Conservation (phyloP, 2,329 filamentous ascomycete genomes). For the Anthostomella pinea region DNA sequence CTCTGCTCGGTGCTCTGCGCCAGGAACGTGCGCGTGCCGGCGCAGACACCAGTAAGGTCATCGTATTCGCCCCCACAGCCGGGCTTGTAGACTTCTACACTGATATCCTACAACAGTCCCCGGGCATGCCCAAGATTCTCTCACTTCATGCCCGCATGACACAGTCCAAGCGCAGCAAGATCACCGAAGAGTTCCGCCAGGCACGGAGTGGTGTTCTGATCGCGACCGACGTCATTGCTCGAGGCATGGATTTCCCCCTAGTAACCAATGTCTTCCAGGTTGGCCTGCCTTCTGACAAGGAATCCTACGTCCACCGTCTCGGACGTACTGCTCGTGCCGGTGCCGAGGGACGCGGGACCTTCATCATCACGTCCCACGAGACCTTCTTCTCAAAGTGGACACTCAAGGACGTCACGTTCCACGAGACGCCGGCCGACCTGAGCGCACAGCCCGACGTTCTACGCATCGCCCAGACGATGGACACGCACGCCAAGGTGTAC, state of each 20-base stretch:
- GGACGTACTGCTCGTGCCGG: slow-evolving; percentile 66
- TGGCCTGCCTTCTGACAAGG: slow-evolving; percentile 56
- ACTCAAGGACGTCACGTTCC: slow-evolving; percentile 53
- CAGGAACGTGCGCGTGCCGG: slow-evolving; percentile 38
- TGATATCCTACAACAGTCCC: slow-evolving; percentile 39
- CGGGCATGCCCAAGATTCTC: slow-evolving; percentile 41
- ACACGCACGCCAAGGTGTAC: slow-evolving; percentile 48
- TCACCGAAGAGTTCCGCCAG: slow-evolving; percentile 62
- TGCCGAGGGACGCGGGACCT: slow-evolving; percentile 60
- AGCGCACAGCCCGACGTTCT: slow-evolving; percentile 38
- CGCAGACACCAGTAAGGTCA: slow-evolving; percentile 69
- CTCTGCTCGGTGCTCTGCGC: slow-evolving; percentile 55
- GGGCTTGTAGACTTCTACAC: slow-evolving; percentile 51
- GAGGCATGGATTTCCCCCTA: slow-evolving; percentile 71
- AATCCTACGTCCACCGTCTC: slow-evolving; percentile 66
- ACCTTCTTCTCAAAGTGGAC: slow-evolving; percentile 47
- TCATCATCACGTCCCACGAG: slow-evolving; percentile 55
- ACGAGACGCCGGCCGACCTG: slow-evolving; percentile 44
- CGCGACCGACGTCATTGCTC: slow-evolving; percentile 68
- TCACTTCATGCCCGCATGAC: slow-evolving; percentile 51
- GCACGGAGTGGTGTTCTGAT: slow-evolving; percentile 54
- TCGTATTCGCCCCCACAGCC: slow-evolving; percentile 71
- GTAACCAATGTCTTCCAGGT: slow-evolving; percentile 66
- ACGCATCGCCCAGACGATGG: slow-evolving; percentile 38
- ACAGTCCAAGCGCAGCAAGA: slow-evolving; percentile 48